Base-by-base conservation (phyloP, 352 stramenopile genomes). In the Heterotrichella gracilis region DNA sequence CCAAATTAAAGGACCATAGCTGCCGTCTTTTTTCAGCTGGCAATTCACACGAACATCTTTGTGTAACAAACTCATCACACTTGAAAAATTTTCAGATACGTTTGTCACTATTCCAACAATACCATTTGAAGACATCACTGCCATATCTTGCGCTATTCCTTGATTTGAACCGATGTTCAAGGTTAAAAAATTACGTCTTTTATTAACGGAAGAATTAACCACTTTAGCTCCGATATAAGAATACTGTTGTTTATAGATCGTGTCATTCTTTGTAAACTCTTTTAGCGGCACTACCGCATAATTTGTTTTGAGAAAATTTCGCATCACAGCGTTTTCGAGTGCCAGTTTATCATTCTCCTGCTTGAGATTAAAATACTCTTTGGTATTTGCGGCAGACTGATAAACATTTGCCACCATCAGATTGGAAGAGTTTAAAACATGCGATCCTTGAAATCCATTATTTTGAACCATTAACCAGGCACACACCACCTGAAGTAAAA, bases 231-330 rank as follows among this genome's bases (percentile, higher is more conserved):
- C n/a, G n/a, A 53, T 9, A n/a, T 53, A 53, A 53, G 32, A 53
- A n/a, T 53, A 53, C 32, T 53, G 32, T 53, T 53, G 32, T 53
- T 53, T 53, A n/a, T 53, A 53, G n/a, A 53, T 9, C n/a, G 32
- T 53, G n/a, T 53, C 32, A n/a, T 53, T 53, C 32, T 53, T 53
- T 53, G 9, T 53, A 53, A 53, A 53, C n/a, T 53, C 32, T 53
- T 53, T 53, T 9, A 53, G 32, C 9, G 32, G 32, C 32, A 53
- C 9, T 17, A 53, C 32, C 32, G 32, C 9, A 53, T 53, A 53
- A 53, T 53, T 53, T 53, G 32, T 17, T 53, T 53, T 53, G 32
- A 53, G 32, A 53, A 53, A 53, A 53, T 53, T 53, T n/a, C 32
- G 9, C n/a, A 53, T 17, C 9, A 53, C 32, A 9, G 32, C 9